Base-by-base conservation (phyloP, 1,284 basidiomycete species). In the Malassezia pachydermatis region DNA sequence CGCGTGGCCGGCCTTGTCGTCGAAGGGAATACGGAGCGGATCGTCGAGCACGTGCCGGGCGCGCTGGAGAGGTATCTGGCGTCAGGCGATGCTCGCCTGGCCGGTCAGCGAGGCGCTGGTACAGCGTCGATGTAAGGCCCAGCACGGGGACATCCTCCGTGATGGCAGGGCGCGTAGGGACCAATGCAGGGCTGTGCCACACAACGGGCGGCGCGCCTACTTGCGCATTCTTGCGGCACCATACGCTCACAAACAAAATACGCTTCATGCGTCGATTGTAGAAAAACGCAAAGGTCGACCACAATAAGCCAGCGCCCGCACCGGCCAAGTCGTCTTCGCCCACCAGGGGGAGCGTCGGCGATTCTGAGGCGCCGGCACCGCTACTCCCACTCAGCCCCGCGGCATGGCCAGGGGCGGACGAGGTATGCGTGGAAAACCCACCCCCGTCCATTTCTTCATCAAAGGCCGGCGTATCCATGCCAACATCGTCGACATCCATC, bases 281-380 rank as follows among this genome's bases (percentile, higher is more conserved):
- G 77, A 98, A 94, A 76, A 98, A 95, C 81, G 88, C 94, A 72
- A 95, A 88, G 13, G 87, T 89, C 28, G 86, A 88, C 92, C 90
- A 96, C 5, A 96, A 77, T 50, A 96, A 76, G 4, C 88, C 84
- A n/a, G 63, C 63, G 39, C 88, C 88, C 13, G 67, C 65, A 59
- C 74, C 57, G 73, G 76, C 54, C 73, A 74, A n/a, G 74, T 70
- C 69, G 68, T 86, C 84, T 23, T 62, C 59, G 27, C 53, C 50
- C 27, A 51, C 51, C n/a, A n/a, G n/a, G 19, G 55, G 34, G 41
- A 58, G 52, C 38, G 43, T 51, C 29, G 59, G 54, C 27, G 38
- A 33, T 16, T 58, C 22, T 20, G 11, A 19, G 8, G 34, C 19
- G 5, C 34, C 34, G n/a, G n/a, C n/a, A 17, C 19, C 19, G 20